Percentiles rank a stretch among this genome's conserved stretches.
These are phyloP conservation scores for Lophiotrema nucula DNA, from an alignment of 495 filamentous ascomycete species.

Conservation along the genomic window DNA sequence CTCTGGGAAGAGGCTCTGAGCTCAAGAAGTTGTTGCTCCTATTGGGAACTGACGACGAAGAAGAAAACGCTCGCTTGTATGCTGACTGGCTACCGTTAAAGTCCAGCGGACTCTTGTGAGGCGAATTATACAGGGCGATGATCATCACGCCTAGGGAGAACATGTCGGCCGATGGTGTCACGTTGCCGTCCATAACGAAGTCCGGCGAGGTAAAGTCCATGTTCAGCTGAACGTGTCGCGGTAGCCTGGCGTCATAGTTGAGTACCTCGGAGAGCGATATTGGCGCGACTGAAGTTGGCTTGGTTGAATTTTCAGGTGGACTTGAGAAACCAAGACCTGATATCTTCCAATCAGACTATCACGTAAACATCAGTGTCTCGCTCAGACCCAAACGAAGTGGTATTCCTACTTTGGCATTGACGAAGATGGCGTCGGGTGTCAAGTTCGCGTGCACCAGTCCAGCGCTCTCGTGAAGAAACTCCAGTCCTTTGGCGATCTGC, in stretches of 20 bases:
- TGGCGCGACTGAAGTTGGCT: slow-evolving; percentile 66
- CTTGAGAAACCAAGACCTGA: slow-evolving; percentile 88
- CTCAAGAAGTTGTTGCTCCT: slow-evolving; percentile 80
- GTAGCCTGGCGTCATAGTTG: slow-evolving; percentile 79
- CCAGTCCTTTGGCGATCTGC: slow-evolving; percentile 88
- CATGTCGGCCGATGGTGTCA: slow-evolving; percentile 78
- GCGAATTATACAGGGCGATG: slow-evolving; percentile 87
- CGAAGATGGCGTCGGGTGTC: slow-evolving; percentile 89
- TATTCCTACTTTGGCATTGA: slow-evolving; percentile 77
- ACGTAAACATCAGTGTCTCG: no score
- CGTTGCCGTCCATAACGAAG: slow-evolving; percentile 82
- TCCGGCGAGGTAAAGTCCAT: slow-evolving; percentile 93
- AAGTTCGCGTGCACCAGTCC: slow-evolving; percentile 91
- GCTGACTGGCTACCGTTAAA: slow-evolving; percentile 71
- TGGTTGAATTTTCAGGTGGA: slow-evolving; percentile 66
- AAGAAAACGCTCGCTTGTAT: slow-evolving; percentile 78
- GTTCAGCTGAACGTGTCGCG: slow-evolving; percentile 78
- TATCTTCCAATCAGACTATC: slow-evolving; percentile 94
- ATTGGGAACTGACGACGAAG: slow-evolving; percentile 72
- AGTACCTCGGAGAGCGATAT: slow-evolving; percentile 81
- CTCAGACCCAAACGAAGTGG: no score
- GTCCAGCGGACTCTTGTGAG: slow-evolving; percentile 81
- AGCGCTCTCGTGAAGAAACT: slow-evolving; percentile 96
- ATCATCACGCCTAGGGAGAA: slow-evolving; percentile 90
- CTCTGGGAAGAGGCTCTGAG: slow-evolving; percentile 72